A percentile compares a stretch with the other conserved stretches of the same genome.
Evolutionary conservation across 345 rosid species (phyloP).

Genomic region (Gossypium thurberi): DNA sequence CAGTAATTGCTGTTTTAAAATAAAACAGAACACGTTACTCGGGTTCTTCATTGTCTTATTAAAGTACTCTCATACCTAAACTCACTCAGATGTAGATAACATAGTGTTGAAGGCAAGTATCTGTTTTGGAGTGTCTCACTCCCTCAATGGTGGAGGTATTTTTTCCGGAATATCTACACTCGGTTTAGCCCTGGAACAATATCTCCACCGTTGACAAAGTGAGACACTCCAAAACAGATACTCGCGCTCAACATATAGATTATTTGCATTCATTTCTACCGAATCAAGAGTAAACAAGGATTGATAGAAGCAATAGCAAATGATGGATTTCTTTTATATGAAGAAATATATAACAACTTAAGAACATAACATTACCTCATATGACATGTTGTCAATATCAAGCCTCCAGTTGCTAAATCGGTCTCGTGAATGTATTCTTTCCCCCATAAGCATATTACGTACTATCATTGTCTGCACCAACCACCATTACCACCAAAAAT

Average conservation of each 20-base stretch:
- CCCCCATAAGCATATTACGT: constrained; percentile 30
- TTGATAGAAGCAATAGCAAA: not conserved
- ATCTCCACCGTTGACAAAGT: no score
- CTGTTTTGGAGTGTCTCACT: no score
- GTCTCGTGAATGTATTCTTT: constrained; percentile 22
- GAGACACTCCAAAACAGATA: no score
- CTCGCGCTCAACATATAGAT: no score
- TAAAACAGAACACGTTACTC: not conserved
- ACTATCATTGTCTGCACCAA: constrained; percentile 34
- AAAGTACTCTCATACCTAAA: no score
- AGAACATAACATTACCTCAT: constrained; percentile 25
- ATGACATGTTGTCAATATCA: constrained; percentile 38
- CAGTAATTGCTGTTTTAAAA: constrained; percentile 13
- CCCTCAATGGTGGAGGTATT: no score
- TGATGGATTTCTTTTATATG: not conserved
- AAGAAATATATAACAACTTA: not conserved
- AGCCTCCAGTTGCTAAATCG: constrained; percentile 33
- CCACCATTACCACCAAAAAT: not conserved
- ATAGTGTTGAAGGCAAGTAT: no score
- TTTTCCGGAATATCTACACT: no score
- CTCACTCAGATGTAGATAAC: no score
- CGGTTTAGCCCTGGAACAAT: no score
- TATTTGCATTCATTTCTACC: not conserved
- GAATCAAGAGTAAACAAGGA: not conserved
- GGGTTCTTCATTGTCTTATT: not conserved